A percentile compares a stretch with the other conserved stretches of the same genome.
phyloP scores from a whole-genome alignment of 768 basidiomycete species.

The Rubroboletus pulcherrimus region DNA sequence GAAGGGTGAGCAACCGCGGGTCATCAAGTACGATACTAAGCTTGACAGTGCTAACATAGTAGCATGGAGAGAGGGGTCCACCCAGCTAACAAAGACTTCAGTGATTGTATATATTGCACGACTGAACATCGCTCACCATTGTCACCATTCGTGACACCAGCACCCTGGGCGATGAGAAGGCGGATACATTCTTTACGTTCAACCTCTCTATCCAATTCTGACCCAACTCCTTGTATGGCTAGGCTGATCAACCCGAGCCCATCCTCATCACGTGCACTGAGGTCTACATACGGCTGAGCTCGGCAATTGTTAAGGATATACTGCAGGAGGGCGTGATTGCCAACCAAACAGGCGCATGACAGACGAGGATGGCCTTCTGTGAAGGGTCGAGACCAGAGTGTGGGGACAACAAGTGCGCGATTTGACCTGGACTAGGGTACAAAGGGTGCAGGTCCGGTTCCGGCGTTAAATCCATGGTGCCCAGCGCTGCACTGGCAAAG shows the following conservation, averaged over 20 bases:
- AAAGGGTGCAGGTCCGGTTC: slow-evolving; percentile 81
- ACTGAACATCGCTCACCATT: slow-evolving; percentile 44
- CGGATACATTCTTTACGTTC: slow-evolving; percentile 91
- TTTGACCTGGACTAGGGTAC: slow-evolving; percentile 62
- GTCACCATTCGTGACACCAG: slow-evolving; percentile 58
- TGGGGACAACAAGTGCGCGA: slow-evolving; percentile 60
- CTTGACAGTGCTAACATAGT: slow-evolving; percentile 86
- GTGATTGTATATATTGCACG: background rate
- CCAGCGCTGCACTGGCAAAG: slow-evolving; percentile 24
- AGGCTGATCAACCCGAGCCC: slow-evolving; percentile 77
- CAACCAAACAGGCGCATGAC: slow-evolving; percentile 75
- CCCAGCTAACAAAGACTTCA: slow-evolving; percentile 53
- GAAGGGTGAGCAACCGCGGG: slow-evolving; percentile 84
- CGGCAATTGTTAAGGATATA: slow-evolving; percentile 67
- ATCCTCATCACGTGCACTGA: slow-evolving; percentile 76
- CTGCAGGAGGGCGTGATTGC: slow-evolving; percentile 66
- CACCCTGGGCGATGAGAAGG: slow-evolving; percentile 73
- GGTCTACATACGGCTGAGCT: slow-evolving; percentile 63
- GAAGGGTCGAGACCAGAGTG: slow-evolving; percentile 63
- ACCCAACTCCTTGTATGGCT: slow-evolving; percentile 77
- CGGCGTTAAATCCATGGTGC: slow-evolving; percentile 53
- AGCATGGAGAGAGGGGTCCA: slow-evolving; percentile 94
- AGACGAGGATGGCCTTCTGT: slow-evolving; percentile 67
- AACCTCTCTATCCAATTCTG: slow-evolving; percentile 76
- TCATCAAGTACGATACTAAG: slow-evolving; percentile 87